A percentile compares a stretch with the other conserved stretches of the same genome.
Evolutionary conservation across 257 asterid genomes (phyloP).

Genomic region (Solanum okadae): DNA sequence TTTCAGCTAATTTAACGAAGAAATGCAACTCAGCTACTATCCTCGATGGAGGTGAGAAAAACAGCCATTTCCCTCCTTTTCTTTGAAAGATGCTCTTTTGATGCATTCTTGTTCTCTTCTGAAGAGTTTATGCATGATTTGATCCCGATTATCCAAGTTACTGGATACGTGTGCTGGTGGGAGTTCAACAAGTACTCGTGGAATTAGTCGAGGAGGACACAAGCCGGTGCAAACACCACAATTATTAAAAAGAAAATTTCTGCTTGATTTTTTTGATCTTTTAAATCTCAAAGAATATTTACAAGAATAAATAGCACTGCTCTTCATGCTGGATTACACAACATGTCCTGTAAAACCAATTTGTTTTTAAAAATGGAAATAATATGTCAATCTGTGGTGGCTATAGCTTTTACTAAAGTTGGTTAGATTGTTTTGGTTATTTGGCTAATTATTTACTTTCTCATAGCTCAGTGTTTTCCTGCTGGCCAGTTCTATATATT

Average conservation of each 20-base stretch:
- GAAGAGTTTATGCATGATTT: neutral
- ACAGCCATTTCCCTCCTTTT: neutral
- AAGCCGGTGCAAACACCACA: neutral
- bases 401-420: neutral
- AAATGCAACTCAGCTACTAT: slow-evolving; percentile 41
- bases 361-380: neutral
- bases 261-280: neutral
- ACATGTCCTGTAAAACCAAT: neutral
- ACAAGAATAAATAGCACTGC: neutral
- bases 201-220: neutral
- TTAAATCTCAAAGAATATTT: neutral
- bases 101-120: neutral
- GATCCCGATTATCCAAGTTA: neutral
- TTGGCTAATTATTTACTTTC: neutral
- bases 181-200: neutral
- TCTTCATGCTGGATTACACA: neutral
- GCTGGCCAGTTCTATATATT: neutral
- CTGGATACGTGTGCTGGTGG: neutral
- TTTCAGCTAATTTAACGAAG: slow-evolving; percentile 62
- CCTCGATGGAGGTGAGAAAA: slow-evolving; percentile 58
- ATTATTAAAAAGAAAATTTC: neutral
- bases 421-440: neutral
- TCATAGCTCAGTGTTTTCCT: neutral
- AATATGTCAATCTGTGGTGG: neutral
- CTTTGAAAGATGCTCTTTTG: neutral